Base-by-base conservation (phyloP, 2,329 filamentous ascomycete genomes). In the Trichoderma sp. region DNA sequence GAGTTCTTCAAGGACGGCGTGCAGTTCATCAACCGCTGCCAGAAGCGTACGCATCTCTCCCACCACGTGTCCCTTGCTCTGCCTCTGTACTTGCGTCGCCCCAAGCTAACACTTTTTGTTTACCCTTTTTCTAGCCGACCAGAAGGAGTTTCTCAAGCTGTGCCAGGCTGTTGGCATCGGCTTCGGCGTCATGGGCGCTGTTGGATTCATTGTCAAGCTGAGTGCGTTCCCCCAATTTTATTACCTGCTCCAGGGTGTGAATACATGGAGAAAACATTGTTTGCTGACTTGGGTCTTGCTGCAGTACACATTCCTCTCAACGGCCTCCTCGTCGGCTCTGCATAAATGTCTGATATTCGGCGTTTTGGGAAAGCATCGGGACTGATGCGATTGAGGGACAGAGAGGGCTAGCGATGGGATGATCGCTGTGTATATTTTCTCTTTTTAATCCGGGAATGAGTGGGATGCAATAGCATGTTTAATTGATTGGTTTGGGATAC, bases 131-230 rank as follows among this genome's bases (percentile, higher is more conserved):
- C 24, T 71, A 85, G 85, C 85, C 74, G 85, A 87, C 72, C 81
- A 83, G 78, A 83, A 84, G 77, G 85, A 87, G 79, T 87, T 87
- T 77, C 80, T 86, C 72, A 84, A 84, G 78, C 83, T 87, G 75
- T 86, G 84, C 82, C 87, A 88, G 85, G 91, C 91, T 77, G 91
- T 93, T 77, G 92, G 91, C 75, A 88, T 92, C 77, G 92, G 92
- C 76, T 93, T 93, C 85, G 83, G 93, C 77, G 89, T 93, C 84
- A 93, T 93, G 91, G 91, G 91, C 77, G 90, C 90, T 65, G 91
- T 93, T 75, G 91, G 91, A 77, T 93, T 93, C 84, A 84, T 93
- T 77, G 91, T 93, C 82, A 93, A 93, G 88, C 87, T 93, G 81
- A 91, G 90, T 92, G 86, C 67, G 89, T 78, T 78, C 12, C 35